Evolutionary conservation across 306 rosid genomes (phyloP), one percentile per base, ranked within the genome.

Genomic region (Rubus idaeus): DNA sequence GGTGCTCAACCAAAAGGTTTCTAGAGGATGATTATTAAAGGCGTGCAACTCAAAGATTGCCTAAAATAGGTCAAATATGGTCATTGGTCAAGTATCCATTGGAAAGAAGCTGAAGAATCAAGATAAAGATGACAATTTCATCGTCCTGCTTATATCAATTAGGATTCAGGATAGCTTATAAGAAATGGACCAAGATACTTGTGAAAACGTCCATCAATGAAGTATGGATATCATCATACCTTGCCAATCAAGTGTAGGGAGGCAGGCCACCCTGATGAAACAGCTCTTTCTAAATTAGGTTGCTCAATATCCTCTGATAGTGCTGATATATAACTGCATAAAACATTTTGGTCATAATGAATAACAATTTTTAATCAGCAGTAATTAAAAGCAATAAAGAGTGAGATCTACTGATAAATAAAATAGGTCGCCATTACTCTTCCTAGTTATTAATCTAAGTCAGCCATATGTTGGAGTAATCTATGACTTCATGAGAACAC

Each of bases 181-280:
- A 30, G 35, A 30, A 30, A 30, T 30, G 35, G 35, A 61, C 9
- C 14, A 17, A 46, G 10, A 45, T 18, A 56, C 45, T 20, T 18
- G 55, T 47, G 55, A 66, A 56, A 17, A 21, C 6, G 20, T 40
- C 21, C 1, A 55, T 37, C n/a, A 37, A 53, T 13, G 50, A 76
- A 21, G 50, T 9, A 62, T 2, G 40, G 64, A 65, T 46, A 72
- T 23, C 53, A 70, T 44, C 82, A 52, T 80, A 90, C 98, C 97
- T 95, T 95, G 68, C 98, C 98, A 78, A 95, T 95, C 93, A 95
- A 87, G 85, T 95, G 98, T 74, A 92, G 62, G 37, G 96, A 71
- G 79, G 97, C 93, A 49, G 98, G 98, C 97, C 97, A 95, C 62
- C 96, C 96, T 65, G 87, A 86, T 74, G 97, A 89, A 83, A 92